Evolutionary conservation across 495 filamentous ascomycete species (phyloP), one percentile per base, ranked within the genome.

Genomic region (Margaritispora aquatica): DNA sequence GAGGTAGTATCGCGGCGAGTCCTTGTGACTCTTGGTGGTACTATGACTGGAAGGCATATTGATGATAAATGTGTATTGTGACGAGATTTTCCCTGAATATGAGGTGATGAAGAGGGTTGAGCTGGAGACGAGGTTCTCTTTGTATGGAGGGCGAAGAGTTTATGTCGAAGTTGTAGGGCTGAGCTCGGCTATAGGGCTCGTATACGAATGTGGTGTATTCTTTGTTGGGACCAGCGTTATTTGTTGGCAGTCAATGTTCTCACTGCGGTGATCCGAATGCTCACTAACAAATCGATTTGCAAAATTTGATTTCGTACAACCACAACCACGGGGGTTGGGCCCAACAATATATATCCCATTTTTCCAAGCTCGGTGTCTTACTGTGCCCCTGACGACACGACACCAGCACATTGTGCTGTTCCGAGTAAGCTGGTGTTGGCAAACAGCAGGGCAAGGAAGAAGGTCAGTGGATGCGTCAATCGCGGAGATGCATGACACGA

Each of bases 1-100:
- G 22, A 65, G 58, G 51, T 58, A 58, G 51, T 59, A 61, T 36
- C 56, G 62, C 34, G 57, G 55, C 21, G 26, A 20, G 51, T 17
- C 51, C 15, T 60, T 29, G 21, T 52, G 56, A n/a, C 10, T 36
- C 22, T 57, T 21, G 17, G n/a, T n/a, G n/a, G 50, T 8, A n/a
- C 38, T 44, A 3, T 21, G 34, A n/a, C 19, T 17, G 15, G 24
- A 41, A 51, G 29, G 31, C 54, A 56, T 56, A 2, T 19, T 56
- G 36, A 47, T 9, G 38, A 15, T 44, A 17, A n/a, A 3, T 9
- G 2, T 44, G 3, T 44, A 17, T 2, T 15, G 3, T 44, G 4
- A n/a, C 3, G 7, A 15, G 15, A 7, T 44, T 51, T 34, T n/a
- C 5, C 10, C 38, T 44, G 38, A n/a, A 44, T 44, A 3, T 8